Conservation (phyloP, 1,139 yeast species). For the Kurtzmaniella quercitrusa region DNA sequence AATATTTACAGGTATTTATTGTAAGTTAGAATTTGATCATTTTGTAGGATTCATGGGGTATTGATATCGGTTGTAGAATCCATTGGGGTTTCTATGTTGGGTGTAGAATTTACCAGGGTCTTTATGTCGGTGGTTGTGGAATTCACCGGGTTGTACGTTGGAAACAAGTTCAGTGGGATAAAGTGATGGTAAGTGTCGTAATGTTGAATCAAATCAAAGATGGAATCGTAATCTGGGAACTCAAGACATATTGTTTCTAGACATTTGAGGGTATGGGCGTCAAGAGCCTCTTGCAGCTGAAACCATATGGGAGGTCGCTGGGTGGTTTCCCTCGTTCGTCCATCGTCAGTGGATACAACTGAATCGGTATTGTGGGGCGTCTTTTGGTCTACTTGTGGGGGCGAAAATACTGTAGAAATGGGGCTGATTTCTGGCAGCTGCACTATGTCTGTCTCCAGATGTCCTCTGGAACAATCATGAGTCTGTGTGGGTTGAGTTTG, state of each 20-base stretch:
- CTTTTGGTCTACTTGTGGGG: too few relatives aligned
- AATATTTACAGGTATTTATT: too few relatives aligned
- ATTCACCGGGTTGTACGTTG: background rate
- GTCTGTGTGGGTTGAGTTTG: background rate
- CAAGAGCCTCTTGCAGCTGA: background rate
- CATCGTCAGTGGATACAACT: too few relatives aligned
- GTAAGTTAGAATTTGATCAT: too few relatives aligned
- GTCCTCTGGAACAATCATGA: background rate
- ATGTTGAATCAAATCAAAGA: conserved; percentile 5
- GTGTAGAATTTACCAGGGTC: background rate
- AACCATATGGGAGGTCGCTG: too few relatives aligned
- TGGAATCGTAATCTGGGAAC: conserved; percentile 2
- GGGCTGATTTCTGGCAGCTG: too few relatives aligned
- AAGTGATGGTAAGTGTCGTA: conserved; percentile 6
- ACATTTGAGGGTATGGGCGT: conserved; percentile 1
- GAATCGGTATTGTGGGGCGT: too few relatives aligned
- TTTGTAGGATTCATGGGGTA: too few relatives aligned
- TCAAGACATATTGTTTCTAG: conserved; percentile 4
- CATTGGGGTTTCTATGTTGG: background rate
- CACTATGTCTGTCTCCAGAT: background rate
- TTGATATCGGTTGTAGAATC: background rate
- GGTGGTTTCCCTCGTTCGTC: too few relatives aligned
- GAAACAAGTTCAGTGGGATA: conserved; percentile 5
- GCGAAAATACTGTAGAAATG: too few relatives aligned
- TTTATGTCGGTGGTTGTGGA: background rate